Conservation (phyloP, 2,329 filamentous ascomycete species). For the Colletotrichum aenigma region DNA sequence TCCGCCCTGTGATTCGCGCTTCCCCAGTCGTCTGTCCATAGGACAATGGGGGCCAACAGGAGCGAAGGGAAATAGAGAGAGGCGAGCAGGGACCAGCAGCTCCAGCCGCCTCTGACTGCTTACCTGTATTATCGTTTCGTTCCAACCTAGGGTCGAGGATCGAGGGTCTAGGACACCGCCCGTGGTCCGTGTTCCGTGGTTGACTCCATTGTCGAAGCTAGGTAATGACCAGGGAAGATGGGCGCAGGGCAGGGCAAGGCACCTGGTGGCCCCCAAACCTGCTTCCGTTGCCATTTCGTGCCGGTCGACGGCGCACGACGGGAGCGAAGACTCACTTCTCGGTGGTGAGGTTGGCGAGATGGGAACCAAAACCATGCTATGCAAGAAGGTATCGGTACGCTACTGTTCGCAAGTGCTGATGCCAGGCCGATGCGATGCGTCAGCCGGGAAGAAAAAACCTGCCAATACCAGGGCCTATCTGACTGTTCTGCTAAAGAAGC, state of each 20-base stretch:
- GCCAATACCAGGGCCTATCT: background rate
- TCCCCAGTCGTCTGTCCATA: slow-evolving; percentile 16
- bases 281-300: background rate
- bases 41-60: slow-evolving; percentile 10
- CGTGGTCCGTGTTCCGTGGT: slow-evolving; percentile 12
- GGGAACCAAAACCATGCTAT: background rate
- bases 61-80: background rate
- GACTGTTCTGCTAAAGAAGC: slow-evolving; percentile 16
- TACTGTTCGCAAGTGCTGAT: slow-evolving; percentile 20
- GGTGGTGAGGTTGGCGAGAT: background rate
- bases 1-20: slow-evolving; percentile 19
- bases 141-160: slow-evolving; percentile 10
- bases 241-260: background rate
- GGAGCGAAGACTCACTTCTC: background rate
- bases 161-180: background rate
- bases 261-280: background rate
- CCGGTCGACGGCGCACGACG: background rate
- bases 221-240: background rate
- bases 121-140: slow-evolving; percentile 4
- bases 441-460: background rate
- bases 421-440: slow-evolving; percentile 13
- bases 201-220: background rate
- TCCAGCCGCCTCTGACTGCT: slow-evolving; percentile 13
- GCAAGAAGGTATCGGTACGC: slow-evolving; percentile 5
- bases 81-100: slow-evolving; percentile 7